Evolutionary conservation across 352 stramenopile genomes (phyloP), one percentile per base, ranked within the genome.

Genomic region (Phytophthora fragariaefolia): DNA sequence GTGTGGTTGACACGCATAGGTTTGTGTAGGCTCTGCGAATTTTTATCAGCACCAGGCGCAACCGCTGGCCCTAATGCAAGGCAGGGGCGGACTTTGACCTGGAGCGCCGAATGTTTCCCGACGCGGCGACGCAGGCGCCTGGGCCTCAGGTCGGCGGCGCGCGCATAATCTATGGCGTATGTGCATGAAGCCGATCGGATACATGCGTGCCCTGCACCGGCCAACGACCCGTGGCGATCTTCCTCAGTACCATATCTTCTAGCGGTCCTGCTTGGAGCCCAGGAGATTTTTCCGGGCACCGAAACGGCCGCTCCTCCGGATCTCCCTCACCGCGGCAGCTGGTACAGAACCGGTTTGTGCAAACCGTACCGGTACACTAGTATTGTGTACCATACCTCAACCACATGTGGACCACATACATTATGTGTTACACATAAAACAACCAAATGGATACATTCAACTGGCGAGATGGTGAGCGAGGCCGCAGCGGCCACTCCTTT

Each of bases 21-120:
- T 51, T 38, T 13, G 52, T 36, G 34, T n/a, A 57, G 63, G 63
- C 49, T 36, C 5, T 23, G 17, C 13, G 3, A 43, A 22, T 17
- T 43, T n/a, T 18, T 32, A 26, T 71, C 63, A 66, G 63, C 56
- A 66, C 63, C n/a, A 45, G 40, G 32, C 48, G 48, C 48, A 60
- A 62, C 56, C 40, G 30, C 47, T 56, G 7, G 48, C 43, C 17
- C 7, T 28, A 61, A 40, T 58, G 63, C 63, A 66, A 17, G 27
- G 53, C 45, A 27, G 17, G 42, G 43, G 40, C 34, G 51, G 20
- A 40, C 42, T 49, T 52, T 20, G 34, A 13, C 15, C n/a, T n/a
- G n/a, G 34, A 6, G 36, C 15, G 23, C 8, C n/a, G 23, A 50
- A 36, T 43, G 38, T 58, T 50, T 51, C 10, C 6, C 24, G 49